These are phyloP conservation scores for Aspergillus transmontanensis DNA, from an alignment of 2,329 filamentous ascomycete genomes.

Conservation along the genomic window DNA sequence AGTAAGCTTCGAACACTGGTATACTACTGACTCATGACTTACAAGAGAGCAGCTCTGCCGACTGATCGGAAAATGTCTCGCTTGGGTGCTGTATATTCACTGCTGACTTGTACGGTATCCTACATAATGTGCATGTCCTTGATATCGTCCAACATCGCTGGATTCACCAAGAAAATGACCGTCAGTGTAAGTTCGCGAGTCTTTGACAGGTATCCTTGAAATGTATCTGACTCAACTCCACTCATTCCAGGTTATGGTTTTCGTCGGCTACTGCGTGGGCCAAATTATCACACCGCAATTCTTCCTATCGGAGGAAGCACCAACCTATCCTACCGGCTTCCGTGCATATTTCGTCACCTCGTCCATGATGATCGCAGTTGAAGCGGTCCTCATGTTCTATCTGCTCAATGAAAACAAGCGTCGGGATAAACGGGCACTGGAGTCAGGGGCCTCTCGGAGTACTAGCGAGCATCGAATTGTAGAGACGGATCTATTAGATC, in stretches of 20 bases:
- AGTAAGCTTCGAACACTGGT: not conserved
- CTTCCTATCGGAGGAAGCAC: not conserved
- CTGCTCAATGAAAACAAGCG: not conserved
- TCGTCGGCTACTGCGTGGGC: not conserved
- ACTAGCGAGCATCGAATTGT: not conserved
- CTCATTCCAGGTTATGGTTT: not conserved
- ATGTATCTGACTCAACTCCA: not conserved
- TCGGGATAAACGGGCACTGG: not conserved
- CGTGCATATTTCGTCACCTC: not conserved
- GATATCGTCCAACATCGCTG: constrained; percentile 2
- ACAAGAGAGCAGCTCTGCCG: not conserved
- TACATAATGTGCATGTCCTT: constrained; percentile 7
- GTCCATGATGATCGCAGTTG: not conserved
- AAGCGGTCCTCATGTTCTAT: not conserved
- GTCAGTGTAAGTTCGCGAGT: not conserved
- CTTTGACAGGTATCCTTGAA: not conserved
- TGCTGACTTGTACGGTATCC: not conserved
- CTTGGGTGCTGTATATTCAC: not conserved
- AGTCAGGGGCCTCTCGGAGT: not conserved
- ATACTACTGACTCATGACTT: not conserved
- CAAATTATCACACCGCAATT: constrained; percentile 3
- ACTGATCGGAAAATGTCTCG: not conserved
- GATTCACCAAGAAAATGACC: constrained; percentile 6
- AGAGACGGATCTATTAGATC: not conserved
- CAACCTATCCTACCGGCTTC: not conserved